These are phyloP conservation scores for Yamadazyma blattariae DNA, from an alignment of 1,139 yeast genomes.

Conservation along the genomic window DNA sequence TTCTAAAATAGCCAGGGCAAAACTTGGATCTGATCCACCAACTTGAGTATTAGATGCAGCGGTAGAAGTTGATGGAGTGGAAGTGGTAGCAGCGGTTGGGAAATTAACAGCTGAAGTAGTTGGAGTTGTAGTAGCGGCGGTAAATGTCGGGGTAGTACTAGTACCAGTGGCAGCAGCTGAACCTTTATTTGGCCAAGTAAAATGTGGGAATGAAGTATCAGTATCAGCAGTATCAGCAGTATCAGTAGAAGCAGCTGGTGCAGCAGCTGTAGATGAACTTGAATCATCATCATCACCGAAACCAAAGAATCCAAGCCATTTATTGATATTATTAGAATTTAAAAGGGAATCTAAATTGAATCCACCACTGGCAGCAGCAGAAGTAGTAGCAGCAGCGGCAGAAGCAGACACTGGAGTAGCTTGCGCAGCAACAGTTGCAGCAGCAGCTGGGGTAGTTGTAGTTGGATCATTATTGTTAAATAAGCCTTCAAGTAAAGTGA, in stretches of 20 bases:
- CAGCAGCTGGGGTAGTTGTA: constrained; percentile 9
- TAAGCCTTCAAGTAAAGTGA: constrained; percentile 7
- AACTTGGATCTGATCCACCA: constrained; percentile 9
- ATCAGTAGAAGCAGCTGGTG: constrained; percentile 2
- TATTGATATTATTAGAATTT: constrained; percentile 3
- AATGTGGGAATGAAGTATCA: constrained; percentile 8
- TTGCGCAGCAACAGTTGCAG: constrained; percentile 4
- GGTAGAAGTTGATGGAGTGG: constrained; percentile 6
- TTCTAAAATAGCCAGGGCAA: constrained; percentile 17
- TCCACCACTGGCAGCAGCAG: constrained; percentile 9
- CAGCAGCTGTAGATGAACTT: constrained; percentile 3
- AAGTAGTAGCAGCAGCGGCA: constrained; percentile 7
- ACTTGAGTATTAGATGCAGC: constrained; percentile 5
- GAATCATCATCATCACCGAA: constrained; percentile 7
- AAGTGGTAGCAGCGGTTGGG: constrained; percentile 5
- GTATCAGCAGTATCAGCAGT: constrained; percentile 4
- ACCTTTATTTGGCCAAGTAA: constrained; percentile 9
- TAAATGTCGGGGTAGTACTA: background rate
- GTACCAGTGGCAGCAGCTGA: constrained; percentile 9
- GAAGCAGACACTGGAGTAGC: constrained; percentile 8
- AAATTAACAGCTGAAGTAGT: background rate
- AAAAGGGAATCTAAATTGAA: constrained; percentile 14
- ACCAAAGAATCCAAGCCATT: constrained; percentile 11
- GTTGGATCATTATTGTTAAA: constrained; percentile 14
- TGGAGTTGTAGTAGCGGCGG: constrained; percentile 6